Percentiles rank a stretch among this genome's conserved stretches.
These are phyloP conservation scores for Blastosporella zonata DNA, from an alignment of 1,284 basidiomycete species.

Conservation along the genomic window DNA sequence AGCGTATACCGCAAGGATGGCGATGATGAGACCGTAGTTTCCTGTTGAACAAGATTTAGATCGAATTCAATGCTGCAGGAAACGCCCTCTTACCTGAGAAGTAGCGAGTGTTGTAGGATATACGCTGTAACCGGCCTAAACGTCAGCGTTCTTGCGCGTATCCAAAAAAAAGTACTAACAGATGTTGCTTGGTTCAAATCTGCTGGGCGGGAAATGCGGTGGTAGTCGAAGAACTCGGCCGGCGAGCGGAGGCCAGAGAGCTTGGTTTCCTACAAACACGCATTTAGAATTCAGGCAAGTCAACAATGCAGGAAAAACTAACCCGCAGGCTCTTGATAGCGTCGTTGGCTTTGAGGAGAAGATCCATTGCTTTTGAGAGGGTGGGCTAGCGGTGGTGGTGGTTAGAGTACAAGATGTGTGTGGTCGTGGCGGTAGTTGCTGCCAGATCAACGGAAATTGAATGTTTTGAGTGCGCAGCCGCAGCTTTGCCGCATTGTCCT, in stretches of 20 bases:
- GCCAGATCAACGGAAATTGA: slow-evolving; percentile 7
- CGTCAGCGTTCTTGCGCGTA: neutral
- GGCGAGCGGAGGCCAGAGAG: slow-evolving; percentile 80
- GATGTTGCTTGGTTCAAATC: slow-evolving; percentile 70
- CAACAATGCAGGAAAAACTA: slow-evolving; percentile 26
- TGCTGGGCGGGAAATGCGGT: slow-evolving; percentile 80
- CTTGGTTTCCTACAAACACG: slow-evolving; percentile 68
- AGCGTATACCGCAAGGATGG: slow-evolving; percentile 84
- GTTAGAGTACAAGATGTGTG: slow-evolving; percentile 11
- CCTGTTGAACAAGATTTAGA: slow-evolving; percentile 38
- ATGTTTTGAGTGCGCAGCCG: slow-evolving; percentile 19
- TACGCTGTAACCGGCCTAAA: slow-evolving; percentile 50
- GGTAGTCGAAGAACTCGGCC: slow-evolving; percentile 85
- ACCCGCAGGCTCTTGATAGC: slow-evolving; percentile 73
- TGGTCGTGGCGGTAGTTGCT: slow-evolving; percentile 17
- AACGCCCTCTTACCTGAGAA: slow-evolving; percentile 62
- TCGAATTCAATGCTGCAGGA: neutral
- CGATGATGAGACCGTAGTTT: slow-evolving; percentile 87
- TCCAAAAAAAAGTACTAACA: slow-evolving; percentile 39
- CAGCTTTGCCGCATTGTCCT: slow-evolving; percentile 14
- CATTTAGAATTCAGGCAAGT: neutral
- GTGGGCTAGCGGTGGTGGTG: slow-evolving; percentile 15
- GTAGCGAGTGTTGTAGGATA: slow-evolving; percentile 94
- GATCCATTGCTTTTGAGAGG: slow-evolving; percentile 47
- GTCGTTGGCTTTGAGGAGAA: slow-evolving; percentile 59